These are phyloP conservation scores for Fonsecaea multimorphosa DNA, from an alignment of 2,329 filamentous ascomycete genomes.

Conservation along the genomic window DNA sequence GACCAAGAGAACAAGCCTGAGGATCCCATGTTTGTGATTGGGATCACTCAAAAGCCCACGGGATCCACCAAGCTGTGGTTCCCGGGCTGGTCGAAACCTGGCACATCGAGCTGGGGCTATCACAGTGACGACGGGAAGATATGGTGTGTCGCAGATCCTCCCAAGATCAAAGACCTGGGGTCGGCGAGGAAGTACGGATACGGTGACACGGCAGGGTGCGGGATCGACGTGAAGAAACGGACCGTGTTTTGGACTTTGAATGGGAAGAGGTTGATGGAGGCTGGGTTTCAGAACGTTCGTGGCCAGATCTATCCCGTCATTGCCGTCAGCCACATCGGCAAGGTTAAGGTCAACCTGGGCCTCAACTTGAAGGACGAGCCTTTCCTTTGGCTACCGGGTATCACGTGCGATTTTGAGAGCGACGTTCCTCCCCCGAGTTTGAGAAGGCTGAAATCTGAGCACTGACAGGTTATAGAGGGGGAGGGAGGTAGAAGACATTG, in stretches of 20 bases:
- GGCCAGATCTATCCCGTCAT: not conserved
- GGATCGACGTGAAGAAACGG: conserved; percentile 1
- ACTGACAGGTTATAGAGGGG: not conserved
- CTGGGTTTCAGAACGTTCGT: not conserved
- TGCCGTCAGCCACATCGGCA: not conserved
- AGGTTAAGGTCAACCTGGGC: not conserved
- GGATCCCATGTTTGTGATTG: not conserved
- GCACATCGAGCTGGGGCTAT: not conserved
- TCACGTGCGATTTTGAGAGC: not conserved
- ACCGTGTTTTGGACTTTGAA: conserved; percentile 1
- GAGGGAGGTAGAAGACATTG: too few relatives aligned
- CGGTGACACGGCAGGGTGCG: not conserved
- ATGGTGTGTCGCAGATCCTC: not conserved
- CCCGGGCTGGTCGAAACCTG: not conserved
- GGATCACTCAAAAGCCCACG: not conserved
- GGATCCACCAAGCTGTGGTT: conserved; percentile 4
- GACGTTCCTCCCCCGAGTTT: not conserved
- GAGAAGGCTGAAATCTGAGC: not conserved
- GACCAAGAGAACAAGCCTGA: not conserved
- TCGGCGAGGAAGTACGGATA: not conserved
- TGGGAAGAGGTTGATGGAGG: not conserved
- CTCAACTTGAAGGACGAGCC: conserved; percentile 1
- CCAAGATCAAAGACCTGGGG: not conserved
- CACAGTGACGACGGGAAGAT: conserved; percentile 1
- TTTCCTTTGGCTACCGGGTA: not conserved